Conservation (phyloP, 208 protist species). For the Trypanosoma vivax region DNA sequence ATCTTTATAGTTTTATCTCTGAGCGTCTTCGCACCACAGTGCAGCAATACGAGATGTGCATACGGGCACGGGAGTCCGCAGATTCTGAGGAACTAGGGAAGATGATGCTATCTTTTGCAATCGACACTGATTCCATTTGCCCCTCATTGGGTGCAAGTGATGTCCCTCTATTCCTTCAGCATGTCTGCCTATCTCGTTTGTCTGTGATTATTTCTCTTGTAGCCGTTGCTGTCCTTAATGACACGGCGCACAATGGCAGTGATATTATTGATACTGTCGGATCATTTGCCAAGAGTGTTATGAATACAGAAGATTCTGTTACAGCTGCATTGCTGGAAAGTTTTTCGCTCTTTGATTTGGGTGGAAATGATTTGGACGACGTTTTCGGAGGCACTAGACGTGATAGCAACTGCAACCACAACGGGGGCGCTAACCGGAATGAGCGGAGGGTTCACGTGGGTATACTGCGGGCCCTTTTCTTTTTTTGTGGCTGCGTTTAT, state of each 20-base stretch:
- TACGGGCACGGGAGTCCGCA: constrained; percentile 31
- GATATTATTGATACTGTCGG: constrained; percentile 51
- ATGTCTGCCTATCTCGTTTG: constrained; percentile 76
- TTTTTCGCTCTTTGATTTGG: constrained; percentile 38
- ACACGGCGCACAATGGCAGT: constrained; percentile 26
- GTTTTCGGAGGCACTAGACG: neutral
- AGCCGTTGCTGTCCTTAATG: constrained; percentile 63
- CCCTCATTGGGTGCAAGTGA: constrained; percentile 12
- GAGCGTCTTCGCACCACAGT: constrained; percentile 40
- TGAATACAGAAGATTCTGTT: constrained; percentile 47
- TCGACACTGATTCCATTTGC: constrained; percentile 18
- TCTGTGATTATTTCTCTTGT: constrained; percentile 79
- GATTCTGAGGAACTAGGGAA: constrained; percentile 2
- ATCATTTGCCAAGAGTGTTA: constrained; percentile 53
- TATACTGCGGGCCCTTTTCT: constrained; percentile 78
- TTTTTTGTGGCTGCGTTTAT: constrained; percentile 74
- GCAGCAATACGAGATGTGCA: constrained; percentile 57
- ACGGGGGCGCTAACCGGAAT: neutral
- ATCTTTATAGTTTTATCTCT: constrained; percentile 43
- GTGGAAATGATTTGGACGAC: constrained; percentile 8
- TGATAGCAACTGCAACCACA: constrained; percentile 2
- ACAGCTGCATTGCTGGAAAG: constrained; percentile 63
- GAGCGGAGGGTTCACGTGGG: constrained; percentile 48
- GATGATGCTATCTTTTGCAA: constrained; percentile 36
- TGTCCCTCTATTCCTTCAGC: constrained; percentile 49